These are phyloP conservation scores for Xanthoconium stramineum DNA, from an alignment of 768 basidiomycete species.

Conservation along the genomic window DNA sequence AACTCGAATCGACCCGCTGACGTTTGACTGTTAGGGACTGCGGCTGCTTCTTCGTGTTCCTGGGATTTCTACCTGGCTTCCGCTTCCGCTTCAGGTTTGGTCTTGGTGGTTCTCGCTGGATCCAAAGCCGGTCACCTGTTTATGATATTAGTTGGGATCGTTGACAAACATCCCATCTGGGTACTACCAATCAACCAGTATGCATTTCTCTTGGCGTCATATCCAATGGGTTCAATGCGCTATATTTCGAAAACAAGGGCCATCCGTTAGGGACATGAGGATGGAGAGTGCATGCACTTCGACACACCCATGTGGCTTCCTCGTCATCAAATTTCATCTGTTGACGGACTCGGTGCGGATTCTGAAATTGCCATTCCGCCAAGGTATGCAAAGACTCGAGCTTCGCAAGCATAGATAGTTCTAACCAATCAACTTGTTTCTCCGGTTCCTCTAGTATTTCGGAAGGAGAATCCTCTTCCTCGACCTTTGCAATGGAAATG, in stretches of 20 bases:
- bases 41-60: constrained; percentile 17
- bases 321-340: constrained; percentile 82
- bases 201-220: constrained; percentile 72
- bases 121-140: constrained; percentile 79
- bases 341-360: constrained; percentile 61
- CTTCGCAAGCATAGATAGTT: constrained; percentile 67
- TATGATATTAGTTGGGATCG: constrained; percentile 1
- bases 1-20: constrained; percentile 17
- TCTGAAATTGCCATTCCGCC: constrained; percentile 86
- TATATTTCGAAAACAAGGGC: constrained; percentile 27
- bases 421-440: constrained; percentile 63
- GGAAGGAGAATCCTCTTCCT: constrained; percentile 18
- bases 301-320: constrained; percentile 69
- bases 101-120: constrained; percentile 67
- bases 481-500: constrained; percentile 14
- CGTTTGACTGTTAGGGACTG: constrained; percentile 25
- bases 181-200: constrained; percentile 85
- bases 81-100: constrained; percentile 42
- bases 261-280: background rate
- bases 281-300: background rate
- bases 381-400: constrained; percentile 72
- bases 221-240: constrained; percentile 86
- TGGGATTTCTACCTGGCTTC: constrained; percentile 27
- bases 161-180: constrained; percentile 1
- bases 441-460: constrained; percentile 26